Evolutionary conservation across 2,329 filamentous ascomycete species (phyloP), one percentile per base, ranked within the genome.

Genomic region (Teratosphaeria gauchensis): DNA sequence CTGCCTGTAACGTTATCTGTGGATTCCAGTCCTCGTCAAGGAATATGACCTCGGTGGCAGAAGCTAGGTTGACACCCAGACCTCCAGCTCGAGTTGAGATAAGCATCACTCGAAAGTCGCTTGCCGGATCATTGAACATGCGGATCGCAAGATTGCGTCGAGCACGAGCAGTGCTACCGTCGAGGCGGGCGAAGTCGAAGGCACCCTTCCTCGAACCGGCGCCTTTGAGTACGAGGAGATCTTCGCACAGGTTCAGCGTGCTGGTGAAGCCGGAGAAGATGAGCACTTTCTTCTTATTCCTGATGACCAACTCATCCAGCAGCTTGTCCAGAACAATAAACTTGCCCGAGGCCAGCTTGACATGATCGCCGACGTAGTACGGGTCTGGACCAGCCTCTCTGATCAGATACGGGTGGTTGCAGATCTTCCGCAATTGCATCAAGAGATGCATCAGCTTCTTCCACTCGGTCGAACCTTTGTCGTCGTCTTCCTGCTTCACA

Each of bases 21-120:
- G 80, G 80, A 51, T 82, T 82, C 77, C 78, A 82, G 55, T 82
- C 78, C 51, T 81, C 77, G 46, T 84, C 81, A 0, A 83, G 66
- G 66, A 84, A 83, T 7, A 84, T 74, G 2, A 83, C 77, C n/a
- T 81, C 78, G 6, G 77, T 79, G 0, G 81, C 80, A 14, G 77
- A 75, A 0, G 79, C 77, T 0, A 83, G 71, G 51, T 82, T 83
- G 61, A 84, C 77, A 0, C 81, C 81, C 9, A 83, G 69, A 0
- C 81, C 80, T 19, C 81, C 82, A 7, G 81, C 81, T 51, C 78
- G 73, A 0, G 80, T 83, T 0, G 81, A 82, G 24, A 83, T 74
- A 2, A 83, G 71, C 74, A 84, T 83, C 9, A 82, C 75, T 62
- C 77, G 78, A 66, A 78, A 80, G 0, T 77, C 72, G 0, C 75